phyloP scores from a whole-genome alignment of 2,329 filamentous ascomycete species.

The Xylariaceae sp. region DNA sequence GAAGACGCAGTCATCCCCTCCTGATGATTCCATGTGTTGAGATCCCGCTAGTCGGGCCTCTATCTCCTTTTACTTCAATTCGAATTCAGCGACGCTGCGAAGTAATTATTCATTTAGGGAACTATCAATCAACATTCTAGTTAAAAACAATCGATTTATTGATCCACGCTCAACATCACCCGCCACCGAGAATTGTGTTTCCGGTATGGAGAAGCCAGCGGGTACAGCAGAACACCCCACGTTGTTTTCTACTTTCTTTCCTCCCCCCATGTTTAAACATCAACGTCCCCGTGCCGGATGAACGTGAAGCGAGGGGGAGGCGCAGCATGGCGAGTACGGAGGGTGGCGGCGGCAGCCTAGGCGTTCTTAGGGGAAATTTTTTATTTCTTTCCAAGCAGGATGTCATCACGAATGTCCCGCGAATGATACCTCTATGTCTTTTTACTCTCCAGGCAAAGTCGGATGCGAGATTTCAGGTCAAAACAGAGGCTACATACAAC shows the following conservation, averaged over 20 bases:
- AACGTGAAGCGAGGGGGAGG: neutral
- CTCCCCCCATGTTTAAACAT: neutral
- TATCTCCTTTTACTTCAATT: constrained; percentile 17
- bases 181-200: neutral
- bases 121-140: constrained; percentile 2
- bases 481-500: neutral
- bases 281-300: neutral
- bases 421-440: constrained; percentile 21
- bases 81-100: constrained; percentile 16
- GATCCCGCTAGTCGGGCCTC: constrained; percentile 15
- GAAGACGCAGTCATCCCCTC: constrained; percentile 1
- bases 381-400: neutral
- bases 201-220: neutral
- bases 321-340: constrained; percentile 23
- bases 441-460: neutral
- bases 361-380: constrained; percentile 21
- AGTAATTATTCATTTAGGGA: constrained; percentile 3
- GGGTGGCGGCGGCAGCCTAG: constrained; percentile 3
- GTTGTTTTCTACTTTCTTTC: neutral
- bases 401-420: constrained; percentile 10
- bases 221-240: neutral
- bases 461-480: neutral
- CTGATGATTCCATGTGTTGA: constrained; percentile 14
- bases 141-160: constrained; percentile 6
- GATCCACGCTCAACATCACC: neutral